Evolutionary conservation across 352 stramenopile genomes (phyloP), one percentile per base, ranked within the genome.

Genomic region (Phytophthora parvispora): DNA sequence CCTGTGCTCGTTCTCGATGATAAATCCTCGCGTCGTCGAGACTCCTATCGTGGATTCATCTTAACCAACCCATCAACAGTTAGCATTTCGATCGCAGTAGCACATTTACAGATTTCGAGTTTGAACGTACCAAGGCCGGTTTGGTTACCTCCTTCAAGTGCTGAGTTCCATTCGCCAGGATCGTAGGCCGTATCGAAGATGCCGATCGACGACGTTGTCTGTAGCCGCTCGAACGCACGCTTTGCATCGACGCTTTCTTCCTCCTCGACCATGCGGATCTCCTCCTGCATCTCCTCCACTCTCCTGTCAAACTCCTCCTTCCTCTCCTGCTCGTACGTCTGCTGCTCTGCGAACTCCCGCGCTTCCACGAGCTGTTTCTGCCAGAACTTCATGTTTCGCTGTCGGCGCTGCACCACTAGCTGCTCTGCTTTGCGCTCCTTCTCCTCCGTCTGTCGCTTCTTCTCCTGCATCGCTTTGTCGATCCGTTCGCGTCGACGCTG

Each of bases 321-420:
- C 2, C 29, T 29, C 7, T 80, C 43, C 7, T 66, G 57, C 1
- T 74, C 70, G 2, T 74, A 65, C n/a, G 62, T 77, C 25, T 91
- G 83, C 31, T 86, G 58, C 18, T 80, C 71, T 1, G 81, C 81
- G 28, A 83, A 90, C 20, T 80, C 60, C 12, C 83, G 77, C 0
- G 77, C 81, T 15, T 88, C 66, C 0, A 71, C 69, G 9, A 89
- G 74, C 20, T 95, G 84, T 57, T 90, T 90, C 56, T 89, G 67
- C 87, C 87, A 95, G 52, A 91, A 94, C 18, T 75, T 80, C 51
- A 84, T 72, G 49, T 87, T 93, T 63, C 83, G 78, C n/a, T 84
- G 68, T 7, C 87, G 74, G 4, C 76, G 74, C 32, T 84, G 71
- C 0, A 69, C 55, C 68, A 20, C 64, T 42, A 57, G 38, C 4